Percentiles rank a stretch among this genome's conserved stretches.
These are phyloP conservation scores for Carex arenaria DNA, from an alignment of 202 grass and related monocot genomes.

Conservation along the genomic window DNA sequence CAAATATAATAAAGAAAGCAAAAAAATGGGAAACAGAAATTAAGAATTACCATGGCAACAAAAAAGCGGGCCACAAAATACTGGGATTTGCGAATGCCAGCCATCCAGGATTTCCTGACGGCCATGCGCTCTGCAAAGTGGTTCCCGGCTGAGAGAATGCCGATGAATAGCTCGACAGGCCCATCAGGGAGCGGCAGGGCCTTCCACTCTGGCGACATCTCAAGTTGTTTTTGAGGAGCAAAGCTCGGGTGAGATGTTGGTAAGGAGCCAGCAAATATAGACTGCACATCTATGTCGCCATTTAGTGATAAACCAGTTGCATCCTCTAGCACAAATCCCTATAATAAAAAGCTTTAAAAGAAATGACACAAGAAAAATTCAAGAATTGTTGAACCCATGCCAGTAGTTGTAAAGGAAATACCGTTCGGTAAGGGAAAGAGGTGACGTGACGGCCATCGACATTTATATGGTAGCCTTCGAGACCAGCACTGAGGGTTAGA, in stretches of 20 bases:
- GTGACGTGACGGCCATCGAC: conserved; percentile 65
- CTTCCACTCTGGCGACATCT: conserved; percentile 72
- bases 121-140: conserved; percentile 99
- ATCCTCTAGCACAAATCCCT: conserved; percentile 98
- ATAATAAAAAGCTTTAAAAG: conserved; percentile 25
- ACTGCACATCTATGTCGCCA: conserved; percentile 72
- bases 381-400: not conserved
- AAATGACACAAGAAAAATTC: not conserved
- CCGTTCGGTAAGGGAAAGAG: conserved; percentile 84
- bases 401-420: conserved; percentile 28
- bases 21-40: conserved; percentile 11
- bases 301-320: conserved; percentile 84
- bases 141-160: conserved; percentile 88
- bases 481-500: conserved; percentile 63
- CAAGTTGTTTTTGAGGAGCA: conserved; percentile 67
- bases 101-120: conserved; percentile 89
- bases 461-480: conserved; percentile 77
- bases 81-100: conserved; percentile 39
- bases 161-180: conserved; percentile 76
- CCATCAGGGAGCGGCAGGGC: conserved; percentile 53
- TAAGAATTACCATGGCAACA: conserved; percentile 79
- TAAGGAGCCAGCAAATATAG: conserved; percentile 67
- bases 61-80: conserved; percentile 80
- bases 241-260: conserved; percentile 80
- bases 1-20: not conserved